Conservation (phyloP, 495 filamentous ascomycete genomes). For the Aspergillus biplanus region DNA sequence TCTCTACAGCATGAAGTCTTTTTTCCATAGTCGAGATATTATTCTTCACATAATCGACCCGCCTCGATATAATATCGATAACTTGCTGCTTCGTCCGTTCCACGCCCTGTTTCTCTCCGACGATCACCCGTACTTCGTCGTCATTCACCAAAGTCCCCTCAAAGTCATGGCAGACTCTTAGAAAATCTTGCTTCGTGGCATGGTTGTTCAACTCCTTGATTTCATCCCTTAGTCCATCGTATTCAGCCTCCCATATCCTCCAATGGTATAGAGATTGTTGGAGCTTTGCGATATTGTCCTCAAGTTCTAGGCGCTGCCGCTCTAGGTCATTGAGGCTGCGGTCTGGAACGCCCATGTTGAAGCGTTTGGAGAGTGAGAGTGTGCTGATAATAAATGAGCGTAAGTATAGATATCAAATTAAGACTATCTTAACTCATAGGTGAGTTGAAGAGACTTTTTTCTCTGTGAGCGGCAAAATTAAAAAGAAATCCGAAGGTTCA, state of each 20-base stretch:
- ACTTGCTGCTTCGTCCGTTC: slow-evolving; percentile 60
- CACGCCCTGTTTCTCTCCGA: slow-evolving; percentile 38
- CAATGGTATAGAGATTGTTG: slow-evolving; percentile 79
- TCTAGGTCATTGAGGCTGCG: slow-evolving; percentile 59
- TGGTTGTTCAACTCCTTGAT: slow-evolving; percentile 59
- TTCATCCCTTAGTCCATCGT: slow-evolving; percentile 84
- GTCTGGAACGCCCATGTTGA: slow-evolving; percentile 40
- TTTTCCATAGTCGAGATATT: slow-evolving; percentile 71
- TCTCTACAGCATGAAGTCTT: slow-evolving; percentile 67
- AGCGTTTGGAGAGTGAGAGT: background rate
- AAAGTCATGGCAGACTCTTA: slow-evolving; percentile 51
- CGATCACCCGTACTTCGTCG: slow-evolving; percentile 50
- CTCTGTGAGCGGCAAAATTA: slow-evolving; percentile 20
- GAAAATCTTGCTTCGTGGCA: slow-evolving; percentile 53
- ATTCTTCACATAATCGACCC: slow-evolving; percentile 85
- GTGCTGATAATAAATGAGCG: background rate
- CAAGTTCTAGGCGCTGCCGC: slow-evolving; percentile 71
- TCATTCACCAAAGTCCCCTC: slow-evolving; percentile 59
- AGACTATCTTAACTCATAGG: background rate
- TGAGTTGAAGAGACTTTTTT: background rate
- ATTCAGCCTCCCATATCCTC: slow-evolving; percentile 89
- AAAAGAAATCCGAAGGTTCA: slow-evolving; percentile 19
- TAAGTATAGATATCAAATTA: background rate
- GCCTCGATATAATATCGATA: slow-evolving; percentile 68
- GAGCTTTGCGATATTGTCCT: slow-evolving; percentile 75